Percentiles rank a stretch among this genome's conserved stretches.
These are phyloP conservation scores for Fibroporia radiculosa DNA, from an alignment of 768 basidiomycete genomes.

Conservation along the genomic window DNA sequence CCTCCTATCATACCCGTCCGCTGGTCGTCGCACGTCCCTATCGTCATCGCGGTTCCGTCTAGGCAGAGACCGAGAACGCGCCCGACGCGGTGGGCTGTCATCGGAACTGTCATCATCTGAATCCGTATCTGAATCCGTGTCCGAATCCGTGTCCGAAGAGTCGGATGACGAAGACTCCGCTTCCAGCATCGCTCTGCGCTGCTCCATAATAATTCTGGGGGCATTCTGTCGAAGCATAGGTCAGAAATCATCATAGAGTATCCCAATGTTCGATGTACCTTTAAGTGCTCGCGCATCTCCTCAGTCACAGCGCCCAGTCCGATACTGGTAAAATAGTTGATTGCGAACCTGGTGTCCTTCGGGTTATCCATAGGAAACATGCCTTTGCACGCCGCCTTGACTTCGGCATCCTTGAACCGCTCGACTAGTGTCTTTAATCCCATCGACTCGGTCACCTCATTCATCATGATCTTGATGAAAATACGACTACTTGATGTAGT, in stretches of 20 bases:
- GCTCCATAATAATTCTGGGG: constrained; percentile 88
- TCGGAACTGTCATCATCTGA: constrained; percentile 36
- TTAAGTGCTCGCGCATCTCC: constrained; percentile 93
- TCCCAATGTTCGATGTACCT: constrained; percentile 39
- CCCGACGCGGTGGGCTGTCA: constrained; percentile 16
- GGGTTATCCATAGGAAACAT: constrained; percentile 98
- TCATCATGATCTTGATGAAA: constrained; percentile 94
- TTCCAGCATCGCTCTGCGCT: constrained; percentile 81
- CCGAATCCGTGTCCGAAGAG: constrained; percentile 28
- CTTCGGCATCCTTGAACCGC: constrained; percentile 83
- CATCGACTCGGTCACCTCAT: constrained; percentile 92
- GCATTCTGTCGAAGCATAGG: constrained; percentile 58
- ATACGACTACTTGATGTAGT: constrained; percentile 95
- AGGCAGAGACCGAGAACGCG: constrained; percentile 16
- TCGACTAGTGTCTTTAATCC: constrained; percentile 82
- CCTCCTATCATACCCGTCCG: constrained; percentile 8
- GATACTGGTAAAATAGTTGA: constrained; percentile 97
- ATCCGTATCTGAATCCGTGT: constrained; percentile 35
- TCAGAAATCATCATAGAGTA: constrained; percentile 2
- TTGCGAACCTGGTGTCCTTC: constrained; percentile 91
- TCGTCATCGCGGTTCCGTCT: constrained; percentile 4
- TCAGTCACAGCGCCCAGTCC: constrained; percentile 88
- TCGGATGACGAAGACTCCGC: constrained; percentile 46
- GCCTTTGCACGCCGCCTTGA: constrained; percentile 59
- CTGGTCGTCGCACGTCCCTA: background rate